Evolutionary conservation across 2,329 filamentous ascomycete species (phyloP).

Genomic region (Trichoderma sp.): DNA sequence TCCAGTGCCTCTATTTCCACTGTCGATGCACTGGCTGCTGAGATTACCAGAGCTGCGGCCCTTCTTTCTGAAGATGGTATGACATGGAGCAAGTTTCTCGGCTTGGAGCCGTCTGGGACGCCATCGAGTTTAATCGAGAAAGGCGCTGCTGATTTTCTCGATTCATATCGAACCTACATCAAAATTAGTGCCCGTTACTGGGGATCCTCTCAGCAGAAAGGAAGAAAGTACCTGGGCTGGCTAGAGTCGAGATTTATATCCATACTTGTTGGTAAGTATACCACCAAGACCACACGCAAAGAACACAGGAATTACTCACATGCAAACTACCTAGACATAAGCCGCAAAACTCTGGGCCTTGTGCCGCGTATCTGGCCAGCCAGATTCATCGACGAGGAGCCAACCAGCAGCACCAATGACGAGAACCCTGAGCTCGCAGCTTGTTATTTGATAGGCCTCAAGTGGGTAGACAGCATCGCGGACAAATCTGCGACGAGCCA

Average conservation of each 20-base stretch:
- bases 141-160: conserved; percentile 48
- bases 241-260: conserved; percentile 58
- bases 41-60: conserved; percentile 47
- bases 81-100: conserved; percentile 45
- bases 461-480: conserved; percentile 29
- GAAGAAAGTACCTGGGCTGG: conserved; percentile 58
- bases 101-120: neutral
- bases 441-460: conserved; percentile 60
- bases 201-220: conserved; percentile 54
- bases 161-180: conserved; percentile 51
- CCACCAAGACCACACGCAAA: neutral
- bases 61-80: conserved; percentile 36
- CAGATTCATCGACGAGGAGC: conserved; percentile 46
- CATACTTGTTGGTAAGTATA: conserved; percentile 53
- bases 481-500: conserved; percentile 38
- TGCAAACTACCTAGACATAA: conserved; percentile 50
- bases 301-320: neutral
- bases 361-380: conserved; percentile 61
- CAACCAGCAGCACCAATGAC: conserved; percentile 25
- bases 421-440: conserved; percentile 51
- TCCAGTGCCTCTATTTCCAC: conserved; percentile 52
- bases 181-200: conserved; percentile 64
- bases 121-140: neutral
- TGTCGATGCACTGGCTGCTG: conserved; percentile 47
- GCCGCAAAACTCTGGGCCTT: conserved; percentile 49